Percentiles rank a stretch among this genome's conserved stretches.
Conservation (phyloP, 1,284 basidiomycete species). For the Marasmius fiardii region DNA sequence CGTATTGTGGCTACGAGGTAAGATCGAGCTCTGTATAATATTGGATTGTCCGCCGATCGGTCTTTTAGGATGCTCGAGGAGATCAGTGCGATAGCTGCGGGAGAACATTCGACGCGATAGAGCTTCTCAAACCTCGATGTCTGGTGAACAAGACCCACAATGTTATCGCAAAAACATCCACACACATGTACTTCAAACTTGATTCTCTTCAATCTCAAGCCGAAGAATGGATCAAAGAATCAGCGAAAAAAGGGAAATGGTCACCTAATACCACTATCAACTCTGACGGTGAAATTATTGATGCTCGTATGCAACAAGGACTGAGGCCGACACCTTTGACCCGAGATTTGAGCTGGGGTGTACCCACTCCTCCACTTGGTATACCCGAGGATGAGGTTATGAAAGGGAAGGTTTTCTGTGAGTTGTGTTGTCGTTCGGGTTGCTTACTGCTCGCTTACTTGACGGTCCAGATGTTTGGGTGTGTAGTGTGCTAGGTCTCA, state of each 20-base stretch:
- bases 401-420: slow-evolving; percentile 95
- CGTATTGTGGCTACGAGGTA: slow-evolving; percentile 84
- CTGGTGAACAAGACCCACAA: slow-evolving; percentile 82
- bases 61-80: slow-evolving; percentile 84
- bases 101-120: slow-evolving; percentile 90
- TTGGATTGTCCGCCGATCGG: neutral
- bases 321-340: slow-evolving; percentile 91
- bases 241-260: slow-evolving; percentile 86
- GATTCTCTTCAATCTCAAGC: slow-evolving; percentile 82
- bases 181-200: slow-evolving; percentile 94
- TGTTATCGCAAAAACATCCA: slow-evolving; percentile 74
- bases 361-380: slow-evolving; percentile 81
- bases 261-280: slow-evolving; percentile 90
- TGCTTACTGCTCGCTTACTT: slow-evolving; percentile 11
- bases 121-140: slow-evolving; percentile 95
- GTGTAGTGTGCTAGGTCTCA: slow-evolving; percentile 23
- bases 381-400: slow-evolving; percentile 78
- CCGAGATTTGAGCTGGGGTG: slow-evolving; percentile 95
- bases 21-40: slow-evolving; percentile 12
- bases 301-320: slow-evolving; percentile 86
- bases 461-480: slow-evolving; percentile 75
- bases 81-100: slow-evolving; percentile 98
- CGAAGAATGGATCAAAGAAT: slow-evolving; percentile 86
- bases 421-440: slow-evolving; percentile 28
- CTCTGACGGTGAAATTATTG: slow-evolving; percentile 83